Conservation (phyloP, 192 early-diverging fungal genomes). For the Gonapodya prolifera region DNA sequence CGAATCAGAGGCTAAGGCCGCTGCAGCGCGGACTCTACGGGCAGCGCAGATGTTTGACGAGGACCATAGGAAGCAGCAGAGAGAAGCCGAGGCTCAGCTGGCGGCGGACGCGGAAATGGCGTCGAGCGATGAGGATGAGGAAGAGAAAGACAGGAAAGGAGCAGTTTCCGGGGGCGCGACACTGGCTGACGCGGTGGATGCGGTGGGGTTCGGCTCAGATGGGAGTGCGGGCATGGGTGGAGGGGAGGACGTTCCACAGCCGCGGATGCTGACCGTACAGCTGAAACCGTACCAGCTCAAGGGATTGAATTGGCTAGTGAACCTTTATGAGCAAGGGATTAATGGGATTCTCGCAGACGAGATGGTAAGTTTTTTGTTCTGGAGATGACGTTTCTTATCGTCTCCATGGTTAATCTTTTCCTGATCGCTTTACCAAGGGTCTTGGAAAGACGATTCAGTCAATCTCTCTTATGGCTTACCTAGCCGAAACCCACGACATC, state of each 20-base stretch:
- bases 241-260: constrained; percentile 70
- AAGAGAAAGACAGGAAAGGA: no score
- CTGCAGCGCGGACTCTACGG: constrained; percentile 53
- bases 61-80: constrained; percentile 19
- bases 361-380: constrained; percentile 51
- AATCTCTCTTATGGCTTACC: constrained; percentile 74
- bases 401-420: not conserved
- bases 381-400: no score
- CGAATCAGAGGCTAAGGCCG: constrained; percentile 57
- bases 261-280: constrained; percentile 73
- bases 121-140: constrained; percentile 74
- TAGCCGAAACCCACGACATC: constrained; percentile 73
- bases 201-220: no score
- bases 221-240: no score
- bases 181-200: constrained; percentile 24
- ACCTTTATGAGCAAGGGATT: constrained; percentile 79
- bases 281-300: constrained; percentile 72
- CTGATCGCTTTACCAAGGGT: constrained; percentile 19
- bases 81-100: constrained; percentile 17
- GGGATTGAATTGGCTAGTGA: constrained; percentile 74
- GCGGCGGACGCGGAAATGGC: constrained; percentile 63
- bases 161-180: no score
- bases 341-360: constrained; percentile 84
- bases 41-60: constrained; percentile 60
- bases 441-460: constrained; percentile 85